Evolutionary conservation across 306 rosid genomes (phyloP).

Genomic region (Senna tora): DNA sequence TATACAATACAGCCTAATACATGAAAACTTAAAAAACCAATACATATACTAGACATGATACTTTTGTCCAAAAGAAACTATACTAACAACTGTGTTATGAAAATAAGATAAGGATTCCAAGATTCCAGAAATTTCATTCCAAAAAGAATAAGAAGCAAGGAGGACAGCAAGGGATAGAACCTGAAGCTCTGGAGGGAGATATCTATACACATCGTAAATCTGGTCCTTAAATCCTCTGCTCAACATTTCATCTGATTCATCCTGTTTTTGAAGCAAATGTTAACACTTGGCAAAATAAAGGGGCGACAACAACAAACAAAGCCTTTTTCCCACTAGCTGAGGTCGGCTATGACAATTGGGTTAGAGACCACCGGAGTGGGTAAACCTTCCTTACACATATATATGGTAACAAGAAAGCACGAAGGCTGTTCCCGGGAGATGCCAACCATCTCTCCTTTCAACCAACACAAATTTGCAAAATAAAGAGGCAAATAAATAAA

Average conservation of each 20-base stretch:
- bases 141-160: background rate
- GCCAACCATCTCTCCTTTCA: too few species aligned
- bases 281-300: background rate
- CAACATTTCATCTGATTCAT: slow-evolving; percentile 99
- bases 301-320: too few species aligned
- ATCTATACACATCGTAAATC: slow-evolving; percentile 94
- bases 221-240: slow-evolving; percentile 99
- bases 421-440: too few species aligned
- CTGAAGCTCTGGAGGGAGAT: slow-evolving; percentile 99
- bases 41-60: background rate
- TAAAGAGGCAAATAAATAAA: background rate
- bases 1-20: background rate
- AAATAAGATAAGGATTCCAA: background rate
- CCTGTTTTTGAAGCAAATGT: slow-evolving; percentile 48
- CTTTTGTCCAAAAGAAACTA: background rate
- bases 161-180: slow-evolving; percentile 45
- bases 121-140: slow-evolving; percentile 6
- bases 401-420: too few species aligned
- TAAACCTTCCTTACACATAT: too few species aligned
- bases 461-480: too few species aligned
- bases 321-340: too few species aligned
- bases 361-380: too few species aligned
- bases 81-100: background rate
- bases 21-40: background rate
- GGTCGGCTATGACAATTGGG: too few species aligned